Percentiles rank a stretch among this genome's conserved stretches.
Conservation (phyloP, 1,284 basidiomycete species). For the Ustilago cynodontis region DNA sequence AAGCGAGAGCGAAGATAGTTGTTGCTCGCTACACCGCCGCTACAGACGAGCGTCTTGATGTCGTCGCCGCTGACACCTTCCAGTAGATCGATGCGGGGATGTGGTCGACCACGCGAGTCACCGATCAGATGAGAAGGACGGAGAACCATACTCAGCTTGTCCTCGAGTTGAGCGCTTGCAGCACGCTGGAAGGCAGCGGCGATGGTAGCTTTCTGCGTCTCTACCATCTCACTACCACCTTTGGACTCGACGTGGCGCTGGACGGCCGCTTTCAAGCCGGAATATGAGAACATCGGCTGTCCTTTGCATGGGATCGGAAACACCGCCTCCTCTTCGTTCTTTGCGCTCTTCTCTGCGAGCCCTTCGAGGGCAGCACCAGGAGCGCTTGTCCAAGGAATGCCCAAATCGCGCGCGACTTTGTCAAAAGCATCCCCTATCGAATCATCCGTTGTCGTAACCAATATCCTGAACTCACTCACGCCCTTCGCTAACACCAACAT, state of each 20-base stretch:
- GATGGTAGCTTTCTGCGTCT: slow-evolving; percentile 12
- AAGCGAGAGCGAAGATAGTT: slow-evolving; percentile 49
- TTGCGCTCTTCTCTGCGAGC: neutral
- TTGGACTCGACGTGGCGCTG: slow-evolving; percentile 34
- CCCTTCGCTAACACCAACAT: slow-evolving; percentile 60
- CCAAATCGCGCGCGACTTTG: slow-evolving; percentile 61
- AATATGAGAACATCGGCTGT: slow-evolving; percentile 60
- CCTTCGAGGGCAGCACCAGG: slow-evolving; percentile 63
- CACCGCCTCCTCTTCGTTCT: neutral
- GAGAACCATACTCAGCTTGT: slow-evolving; percentile 57
- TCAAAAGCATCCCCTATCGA: slow-evolving; percentile 68
- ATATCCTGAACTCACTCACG: slow-evolving; percentile 48
- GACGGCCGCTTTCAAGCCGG: slow-evolving; percentile 59
- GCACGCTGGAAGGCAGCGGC: slow-evolving; percentile 61
- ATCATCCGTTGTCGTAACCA: slow-evolving; percentile 64
- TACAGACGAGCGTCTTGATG: slow-evolving; percentile 60
- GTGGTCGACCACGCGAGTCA: slow-evolving; percentile 10
- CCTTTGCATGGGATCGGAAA: slow-evolving; percentile 58
- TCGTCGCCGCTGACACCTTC: slow-evolving; percentile 4
- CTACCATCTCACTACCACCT: slow-evolving; percentile 2
- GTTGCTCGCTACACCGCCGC: slow-evolving; percentile 68
- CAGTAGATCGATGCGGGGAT: slow-evolving; percentile 25
- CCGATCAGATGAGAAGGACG: slow-evolving; percentile 13
- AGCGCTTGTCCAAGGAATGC: slow-evolving; percentile 60
- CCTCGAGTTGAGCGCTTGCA: slow-evolving; percentile 63